phyloP scores from a whole-genome alignment of 108 stramenopile genomes.

The Pseudonitzschia multistriata region DNA sequence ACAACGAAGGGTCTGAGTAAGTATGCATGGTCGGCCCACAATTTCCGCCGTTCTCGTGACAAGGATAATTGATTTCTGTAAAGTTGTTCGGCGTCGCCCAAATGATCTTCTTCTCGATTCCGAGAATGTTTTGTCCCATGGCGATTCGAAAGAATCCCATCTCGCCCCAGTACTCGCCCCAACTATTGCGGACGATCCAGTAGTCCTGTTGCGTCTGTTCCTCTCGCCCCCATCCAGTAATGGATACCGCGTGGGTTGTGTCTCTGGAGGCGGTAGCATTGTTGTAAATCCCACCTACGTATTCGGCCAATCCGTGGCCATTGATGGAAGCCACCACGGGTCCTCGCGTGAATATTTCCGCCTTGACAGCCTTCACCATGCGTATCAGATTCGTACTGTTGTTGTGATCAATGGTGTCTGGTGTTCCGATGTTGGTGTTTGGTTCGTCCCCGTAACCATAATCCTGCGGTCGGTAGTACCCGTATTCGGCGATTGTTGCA shows the following conservation, averaged over 20 bases:
- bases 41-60: constrained; percentile 65
- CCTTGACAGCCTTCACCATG: constrained; percentile 65
- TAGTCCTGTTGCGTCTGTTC: constrained; percentile 43
- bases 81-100: constrained; percentile 80
- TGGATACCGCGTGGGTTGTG: constrained; percentile 64
- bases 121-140: constrained; percentile 66
- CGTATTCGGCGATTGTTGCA: constrained; percentile 89
- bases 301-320: constrained; percentile 59
- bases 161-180: constrained; percentile 50
- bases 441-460: background rate
- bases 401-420: background rate
- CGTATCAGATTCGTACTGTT: constrained; percentile 7
- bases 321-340: constrained; percentile 87
- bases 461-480: constrained; percentile 55
- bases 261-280: background rate
- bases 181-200: constrained; percentile 90
- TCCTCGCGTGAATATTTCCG: constrained; percentile 88
- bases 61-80: constrained; percentile 69
- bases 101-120: constrained; percentile 70
- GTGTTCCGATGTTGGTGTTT: background rate
- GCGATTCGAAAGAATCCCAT: constrained; percentile 67
- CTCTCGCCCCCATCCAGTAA: constrained; percentile 82
- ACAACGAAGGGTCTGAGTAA: constrained; percentile 43
- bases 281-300: constrained; percentile 29
- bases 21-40: constrained; percentile 31